phyloP scores from a whole-genome alignment of 2,329 filamentous ascomycete genomes.

The Scorias spongiosa region DNA sequence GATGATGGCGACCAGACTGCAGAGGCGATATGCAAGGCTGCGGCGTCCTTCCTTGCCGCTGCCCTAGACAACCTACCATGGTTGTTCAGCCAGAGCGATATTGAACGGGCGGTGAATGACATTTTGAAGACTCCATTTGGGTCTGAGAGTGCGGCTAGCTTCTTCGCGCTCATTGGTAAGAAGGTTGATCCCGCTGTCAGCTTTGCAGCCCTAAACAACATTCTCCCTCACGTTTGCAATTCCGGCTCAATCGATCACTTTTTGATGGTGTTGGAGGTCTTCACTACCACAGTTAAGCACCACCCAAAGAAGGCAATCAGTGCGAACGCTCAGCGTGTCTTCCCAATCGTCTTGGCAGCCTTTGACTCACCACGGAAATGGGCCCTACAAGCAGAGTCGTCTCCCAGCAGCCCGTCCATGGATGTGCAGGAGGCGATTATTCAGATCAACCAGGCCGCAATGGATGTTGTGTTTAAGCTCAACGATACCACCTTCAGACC shows the following conservation, averaged over 20 bases:
- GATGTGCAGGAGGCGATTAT: slow-evolving; percentile 36
- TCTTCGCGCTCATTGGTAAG: slow-evolving; percentile 59
- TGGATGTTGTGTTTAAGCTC: slow-evolving; percentile 92
- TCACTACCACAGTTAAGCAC: slow-evolving; percentile 58
- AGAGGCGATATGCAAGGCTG: slow-evolving; percentile 61
- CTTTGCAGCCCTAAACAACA: slow-evolving; percentile 55
- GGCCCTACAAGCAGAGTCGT: slow-evolving; percentile 22
- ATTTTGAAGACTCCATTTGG: slow-evolving; percentile 26
- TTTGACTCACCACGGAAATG: slow-evolving; percentile 50
- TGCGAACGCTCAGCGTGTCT: slow-evolving; percentile 57
- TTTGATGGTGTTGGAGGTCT: slow-evolving; percentile 25
- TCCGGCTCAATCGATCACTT: slow-evolving; percentile 11
- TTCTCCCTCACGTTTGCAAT: slow-evolving; percentile 40
- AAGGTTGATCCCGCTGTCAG: slow-evolving; percentile 64
- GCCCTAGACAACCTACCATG: slow-evolving; percentile 74
- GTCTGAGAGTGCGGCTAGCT: slow-evolving; percentile 46
- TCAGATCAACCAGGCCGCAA: slow-evolving; percentile 49
- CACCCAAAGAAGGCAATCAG: slow-evolving; percentile 65
- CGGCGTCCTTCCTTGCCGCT: slow-evolving; percentile 64
- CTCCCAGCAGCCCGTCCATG: slow-evolving; percentile 22
- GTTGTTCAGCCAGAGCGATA: slow-evolving; percentile 64
- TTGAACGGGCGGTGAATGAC: slow-evolving; percentile 56
- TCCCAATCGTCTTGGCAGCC: slow-evolving; percentile 40
- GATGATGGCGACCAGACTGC: slow-evolving; percentile 27
- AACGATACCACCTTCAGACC: slow-evolving; percentile 90